These are phyloP conservation scores for Deuterostichococcus epilithicus DNA, from an alignment of 139 green algal genomes.

Conservation along the genomic window DNA sequence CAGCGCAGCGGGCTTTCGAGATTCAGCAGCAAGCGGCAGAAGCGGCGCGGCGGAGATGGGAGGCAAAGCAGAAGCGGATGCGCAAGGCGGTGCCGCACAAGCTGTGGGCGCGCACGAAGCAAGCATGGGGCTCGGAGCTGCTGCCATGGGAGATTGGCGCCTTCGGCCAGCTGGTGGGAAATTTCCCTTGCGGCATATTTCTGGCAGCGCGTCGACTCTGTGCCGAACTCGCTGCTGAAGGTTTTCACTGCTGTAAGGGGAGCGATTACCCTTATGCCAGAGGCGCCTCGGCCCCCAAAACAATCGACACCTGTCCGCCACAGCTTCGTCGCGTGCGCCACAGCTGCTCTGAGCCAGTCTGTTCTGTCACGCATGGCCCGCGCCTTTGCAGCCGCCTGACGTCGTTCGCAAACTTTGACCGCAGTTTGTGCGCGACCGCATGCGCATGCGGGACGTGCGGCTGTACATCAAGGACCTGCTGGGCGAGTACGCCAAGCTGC, in stretches of 20 bases:
- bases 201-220: too few relatives aligned
- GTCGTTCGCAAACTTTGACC: too few relatives aligned
- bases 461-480: constrained; percentile 42
- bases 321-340: too few relatives aligned
- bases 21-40: neutral
- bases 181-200: too few relatives aligned
- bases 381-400: too few relatives aligned
- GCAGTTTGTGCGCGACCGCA: constrained; percentile 32
- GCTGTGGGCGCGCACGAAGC: neutral
- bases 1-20: neutral
- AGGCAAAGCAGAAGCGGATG: neutral
- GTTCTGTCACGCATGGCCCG: too few relatives aligned
- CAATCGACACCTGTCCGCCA: too few relatives aligned
- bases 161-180: constrained; percentile 9
- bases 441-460: constrained; percentile 36
- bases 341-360: too few relatives aligned
- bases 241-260: too few relatives aligned
- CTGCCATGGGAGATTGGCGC: constrained; percentile 29
- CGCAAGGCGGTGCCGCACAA: neutral
- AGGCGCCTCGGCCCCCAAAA: too few relatives aligned
- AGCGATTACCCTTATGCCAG: too few relatives aligned
- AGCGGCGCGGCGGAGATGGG: neutral
- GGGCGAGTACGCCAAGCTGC: constrained; percentile 27
- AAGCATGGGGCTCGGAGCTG: constrained; percentile 11
- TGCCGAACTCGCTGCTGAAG: too few relatives aligned